phyloP scores from a whole-genome alignment of 2,329 filamentous ascomycete species.

The Penicillium sp. region DNA sequence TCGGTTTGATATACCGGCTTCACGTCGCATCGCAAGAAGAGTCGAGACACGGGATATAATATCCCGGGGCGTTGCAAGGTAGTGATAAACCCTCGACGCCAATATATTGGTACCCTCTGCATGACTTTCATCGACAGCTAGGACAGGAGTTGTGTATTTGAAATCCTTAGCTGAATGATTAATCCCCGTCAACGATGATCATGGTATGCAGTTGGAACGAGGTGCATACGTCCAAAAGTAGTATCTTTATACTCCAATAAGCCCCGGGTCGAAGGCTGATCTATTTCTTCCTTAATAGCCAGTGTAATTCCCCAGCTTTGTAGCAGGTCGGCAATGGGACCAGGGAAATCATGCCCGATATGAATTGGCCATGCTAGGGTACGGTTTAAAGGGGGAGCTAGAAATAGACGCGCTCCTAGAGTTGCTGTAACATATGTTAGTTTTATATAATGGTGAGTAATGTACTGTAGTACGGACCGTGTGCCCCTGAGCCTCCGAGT shows the following conservation, averaged over 20 bases:
- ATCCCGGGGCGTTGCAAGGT: conserved; percentile 18
- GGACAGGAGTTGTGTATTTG: conserved; percentile 22
- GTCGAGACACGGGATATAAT: conserved; percentile 7
- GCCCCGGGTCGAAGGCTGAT: conserved; percentile 22
- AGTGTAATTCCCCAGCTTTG: conserved; percentile 19
- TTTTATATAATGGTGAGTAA: background rate
- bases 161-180: conserved; percentile 20
- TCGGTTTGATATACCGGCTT: conserved; percentile 8
- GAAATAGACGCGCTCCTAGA: conserved; percentile 29
- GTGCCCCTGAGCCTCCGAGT: conserved; percentile 36
- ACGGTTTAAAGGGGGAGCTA: conserved; percentile 10
- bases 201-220: too few species aligned
- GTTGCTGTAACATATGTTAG: conserved; percentile 14
- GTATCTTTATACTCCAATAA: conserved; percentile 30
- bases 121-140: conserved; percentile 11
- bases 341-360: conserved; percentile 28
- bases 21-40: conserved; percentile 19
- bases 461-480: conserved; percentile 15
- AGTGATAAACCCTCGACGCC: conserved; percentile 18
- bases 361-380: conserved; percentile 25
- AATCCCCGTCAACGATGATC: background rate
- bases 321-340: conserved; percentile 5
- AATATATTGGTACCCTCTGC: conserved; percentile 9
- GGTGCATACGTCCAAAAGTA: conserved; percentile 28
- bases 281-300: conserved; percentile 8